Conservation (phyloP, 2,329 filamentous ascomycete species). For the Fusarium avenaceum region DNA sequence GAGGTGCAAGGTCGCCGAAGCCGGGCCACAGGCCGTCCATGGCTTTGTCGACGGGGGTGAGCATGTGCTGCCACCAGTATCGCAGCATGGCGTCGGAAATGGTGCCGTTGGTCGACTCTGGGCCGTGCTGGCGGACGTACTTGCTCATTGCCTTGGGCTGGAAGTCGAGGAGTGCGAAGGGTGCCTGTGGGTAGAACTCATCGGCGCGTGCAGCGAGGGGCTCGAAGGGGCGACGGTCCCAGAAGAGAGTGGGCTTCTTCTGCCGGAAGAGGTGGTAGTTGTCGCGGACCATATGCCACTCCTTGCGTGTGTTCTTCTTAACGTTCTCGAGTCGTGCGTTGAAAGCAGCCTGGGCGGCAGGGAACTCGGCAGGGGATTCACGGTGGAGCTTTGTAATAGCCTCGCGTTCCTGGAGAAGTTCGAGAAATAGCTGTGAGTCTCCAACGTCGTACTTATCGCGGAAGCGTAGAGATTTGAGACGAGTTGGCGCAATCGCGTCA, state of each 20-base stretch:
- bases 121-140: slow-evolving; percentile 62
- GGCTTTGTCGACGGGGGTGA: slow-evolving; percentile 60
- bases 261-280: slow-evolving; percentile 66
- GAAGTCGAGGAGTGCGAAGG: slow-evolving; percentile 74
- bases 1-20: slow-evolving; percentile 64
- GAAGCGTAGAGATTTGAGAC: slow-evolving; percentile 50
- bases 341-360: slow-evolving; percentile 53
- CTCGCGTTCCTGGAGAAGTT: slow-evolving; percentile 54
- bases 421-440: slow-evolving; percentile 46
- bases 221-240: slow-evolving; percentile 79
- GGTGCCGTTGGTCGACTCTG: slow-evolving; percentile 61
- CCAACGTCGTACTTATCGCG: slow-evolving; percentile 46
- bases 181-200: slow-evolving; percentile 77
- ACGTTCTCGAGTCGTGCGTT: slow-evolving; percentile 52
- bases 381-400: slow-evolving; percentile 37
- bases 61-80: slow-evolving; percentile 58
- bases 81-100: slow-evolving; percentile 64
- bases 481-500: slow-evolving; percentile 4
- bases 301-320: slow-evolving; percentile 52
- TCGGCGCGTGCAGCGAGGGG: slow-evolving; percentile 69
- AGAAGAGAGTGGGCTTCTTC: slow-evolving; percentile 68
- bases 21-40: slow-evolving; percentile 71
- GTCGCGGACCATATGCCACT: slow-evolving; percentile 62
- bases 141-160: slow-evolving; percentile 69
- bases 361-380: slow-evolving; percentile 45